phyloP scores from a whole-genome alignment of 2,329 filamentous ascomycete species.

The Stromatinia cepivora region DNA sequence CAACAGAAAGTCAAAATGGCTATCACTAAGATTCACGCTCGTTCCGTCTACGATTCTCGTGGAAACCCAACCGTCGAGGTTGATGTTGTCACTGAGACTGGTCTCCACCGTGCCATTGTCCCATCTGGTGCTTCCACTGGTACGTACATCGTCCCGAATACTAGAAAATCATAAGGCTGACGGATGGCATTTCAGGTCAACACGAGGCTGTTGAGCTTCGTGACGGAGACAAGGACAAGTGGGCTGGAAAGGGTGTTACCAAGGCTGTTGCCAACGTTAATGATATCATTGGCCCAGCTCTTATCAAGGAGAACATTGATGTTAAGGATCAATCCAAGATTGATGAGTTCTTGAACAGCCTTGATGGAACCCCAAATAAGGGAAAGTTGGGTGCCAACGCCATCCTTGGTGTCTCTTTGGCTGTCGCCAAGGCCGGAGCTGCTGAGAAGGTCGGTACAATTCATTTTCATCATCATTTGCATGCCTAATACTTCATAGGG shows the following conservation, averaged over 20 bases:
- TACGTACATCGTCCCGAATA: constrained; percentile 48
- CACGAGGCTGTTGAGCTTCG: constrained; percentile 91
- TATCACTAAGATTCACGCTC: constrained; percentile 86
- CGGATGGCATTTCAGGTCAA: constrained; percentile 58
- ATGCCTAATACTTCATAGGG: constrained; percentile 48
- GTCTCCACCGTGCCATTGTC: constrained; percentile 95
- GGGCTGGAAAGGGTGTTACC: constrained; percentile 83
- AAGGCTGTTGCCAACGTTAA: constrained; percentile 89
- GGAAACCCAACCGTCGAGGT: constrained; percentile 98
- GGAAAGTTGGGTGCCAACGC: constrained; percentile 85
- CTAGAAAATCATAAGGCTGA: constrained; percentile 30
- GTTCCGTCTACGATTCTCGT: constrained; percentile 98
- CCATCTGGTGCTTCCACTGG: constrained; percentile 95
- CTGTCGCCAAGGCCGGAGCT: constrained; percentile 83
- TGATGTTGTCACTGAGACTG: constrained; percentile 93
- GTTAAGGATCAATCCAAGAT: constrained; percentile 84
- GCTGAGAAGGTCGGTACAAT: constrained; percentile 67
- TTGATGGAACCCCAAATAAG: constrained; percentile 85
- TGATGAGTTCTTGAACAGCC: constrained; percentile 81
- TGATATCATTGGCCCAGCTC: constrained; percentile 72
- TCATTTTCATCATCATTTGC: background rate
- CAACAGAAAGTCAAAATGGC: constrained; percentile 65
- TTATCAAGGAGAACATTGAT: constrained; percentile 81
- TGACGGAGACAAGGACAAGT: constrained; percentile 84
- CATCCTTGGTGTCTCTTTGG: constrained; percentile 81